Base-by-base conservation (phyloP, 192 early-diverging fungal genomes). In the Mortierella hygrophila region DNA sequence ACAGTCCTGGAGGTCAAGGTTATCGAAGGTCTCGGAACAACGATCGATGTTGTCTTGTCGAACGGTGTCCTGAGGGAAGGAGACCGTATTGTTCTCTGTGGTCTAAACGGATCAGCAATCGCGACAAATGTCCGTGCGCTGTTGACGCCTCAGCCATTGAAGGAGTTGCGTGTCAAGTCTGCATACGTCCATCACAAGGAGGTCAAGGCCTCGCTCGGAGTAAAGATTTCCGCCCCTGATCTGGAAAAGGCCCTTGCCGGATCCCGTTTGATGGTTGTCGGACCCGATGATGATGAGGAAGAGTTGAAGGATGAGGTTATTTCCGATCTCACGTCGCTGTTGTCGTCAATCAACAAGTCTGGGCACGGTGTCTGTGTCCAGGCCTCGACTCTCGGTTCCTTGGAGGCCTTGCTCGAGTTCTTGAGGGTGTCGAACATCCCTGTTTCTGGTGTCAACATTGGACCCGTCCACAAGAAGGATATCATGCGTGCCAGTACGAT, bases 1-100 rank as follows among this genome's bases (percentile, higher is more conserved):
- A 99, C 99, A 26, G 97, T 99, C 52, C 88, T 99, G 78, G 99
- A 99, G 93, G 99, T 99, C 82, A 99, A 99, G 93, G 98, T 98
- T 18, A 94, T 99, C 84, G 99, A 99, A 91, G 99, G 99, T 83
- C 93, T 97, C 60, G 98, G 98, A 76, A 99, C 97, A 0, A 99
- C 99, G 4, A 97, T 99, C 73, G 99, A 99, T 90, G 98, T 99
- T 37, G 91, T 99, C 37, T 91, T 99, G 57, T 97, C 96, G 11
- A 99, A 99, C 91, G 97, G 97, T 87, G 94, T 97, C 54, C 89
- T 99, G 79, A 92, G 95, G 78, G 98, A 99, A 92, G 97, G 98
- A 49, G 99, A 99, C 87, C 93, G 95, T 54, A 99, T 99, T 77
- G 96, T 97, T 9, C 84, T 99, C 32, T 99, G 99, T 83, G 99